phyloP scores from a whole-genome alignment of 2,329 filamentous ascomycete genomes.

The Zopfia rhizophila region DNA sequence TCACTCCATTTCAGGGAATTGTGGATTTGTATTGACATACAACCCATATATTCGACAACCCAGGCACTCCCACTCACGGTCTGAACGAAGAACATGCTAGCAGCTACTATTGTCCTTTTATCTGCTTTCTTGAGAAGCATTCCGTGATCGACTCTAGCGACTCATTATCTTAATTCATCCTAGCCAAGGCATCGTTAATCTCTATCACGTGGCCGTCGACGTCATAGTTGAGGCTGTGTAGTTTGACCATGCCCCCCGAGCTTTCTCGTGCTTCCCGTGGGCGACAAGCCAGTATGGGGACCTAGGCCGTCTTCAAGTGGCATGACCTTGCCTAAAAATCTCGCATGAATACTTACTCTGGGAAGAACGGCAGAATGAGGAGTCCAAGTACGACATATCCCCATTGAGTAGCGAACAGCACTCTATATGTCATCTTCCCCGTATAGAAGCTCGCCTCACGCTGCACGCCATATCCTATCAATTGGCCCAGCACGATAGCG shows the following conservation, averaged over 20 bases:
- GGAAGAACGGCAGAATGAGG: slow-evolving; percentile 42
- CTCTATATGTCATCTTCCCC: slow-evolving; percentile 32
- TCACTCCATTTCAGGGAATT: too few species aligned
- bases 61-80: slow-evolving; percentile 41
- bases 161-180: slow-evolving; percentile 32
- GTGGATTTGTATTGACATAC: too few species aligned
- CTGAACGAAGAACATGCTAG: slow-evolving; percentile 43
- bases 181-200: slow-evolving; percentile 36
- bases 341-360: slow-evolving; percentile 33
- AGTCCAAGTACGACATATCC: slow-evolving; percentile 40
- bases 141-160: slow-evolving; percentile 27
- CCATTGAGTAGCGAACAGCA: slow-evolving; percentile 48
- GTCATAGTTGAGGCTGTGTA: slow-evolving; percentile 40
- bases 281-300: slow-evolving; percentile 48
- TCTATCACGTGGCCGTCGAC: slow-evolving; percentile 45
- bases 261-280: slow-evolving; percentile 40
- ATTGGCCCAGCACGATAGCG: slow-evolving; percentile 27
- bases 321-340: background rate
- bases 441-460: slow-evolving; percentile 34
- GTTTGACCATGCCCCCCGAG: slow-evolving; percentile 40
- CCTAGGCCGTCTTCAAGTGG: slow-evolving; percentile 8
- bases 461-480: slow-evolving; percentile 26
- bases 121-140: slow-evolving; percentile 29
- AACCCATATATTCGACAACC: slow-evolving; percentile 42
- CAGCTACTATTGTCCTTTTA: slow-evolving; percentile 36